Evolutionary conservation across 257 asterid genomes (phyloP).

Genomic region (Plectranthus barbatus): DNA sequence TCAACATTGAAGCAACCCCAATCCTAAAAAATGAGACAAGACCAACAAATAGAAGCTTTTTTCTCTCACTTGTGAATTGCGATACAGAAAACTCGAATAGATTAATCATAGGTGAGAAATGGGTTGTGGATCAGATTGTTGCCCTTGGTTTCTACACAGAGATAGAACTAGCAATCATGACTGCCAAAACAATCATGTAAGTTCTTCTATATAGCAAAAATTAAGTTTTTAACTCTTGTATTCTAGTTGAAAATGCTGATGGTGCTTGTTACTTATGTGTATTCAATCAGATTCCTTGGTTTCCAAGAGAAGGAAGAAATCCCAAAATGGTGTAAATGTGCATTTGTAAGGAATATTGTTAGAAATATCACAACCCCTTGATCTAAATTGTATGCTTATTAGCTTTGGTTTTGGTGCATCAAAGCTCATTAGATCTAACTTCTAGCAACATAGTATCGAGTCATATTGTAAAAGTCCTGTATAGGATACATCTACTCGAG

Average conservation of each 20-base stretch:
- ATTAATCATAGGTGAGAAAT: slow-evolving; percentile 38
- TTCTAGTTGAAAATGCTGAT: no score
- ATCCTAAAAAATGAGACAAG: slow-evolving; percentile 38
- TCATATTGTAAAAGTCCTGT: no score
- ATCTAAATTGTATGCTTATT: no score
- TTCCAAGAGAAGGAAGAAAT: slow-evolving; percentile 59
- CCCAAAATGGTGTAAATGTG: slow-evolving; percentile 50
- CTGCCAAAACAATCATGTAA: slow-evolving; percentile 84
- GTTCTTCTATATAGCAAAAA: no score
- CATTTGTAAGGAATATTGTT: no score
- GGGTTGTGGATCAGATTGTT: slow-evolving; percentile 45
- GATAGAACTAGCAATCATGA: slow-evolving; percentile 41
- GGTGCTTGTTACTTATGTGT: neutral
- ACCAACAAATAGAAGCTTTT: slow-evolving; percentile 36
- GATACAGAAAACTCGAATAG: slow-evolving; percentile 15
- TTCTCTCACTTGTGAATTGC: slow-evolving; percentile 38
- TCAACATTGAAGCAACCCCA: slow-evolving; percentile 38
- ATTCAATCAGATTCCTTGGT: slow-evolving; percentile 53
- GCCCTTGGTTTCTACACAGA: slow-evolving; percentile 49
- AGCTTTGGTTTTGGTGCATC: no score
- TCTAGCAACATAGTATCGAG: no score
- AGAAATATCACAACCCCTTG: no score
- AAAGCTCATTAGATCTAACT: no score
- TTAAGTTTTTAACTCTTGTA: no score
- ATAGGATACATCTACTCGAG: no score